Conservation (phyloP, 805 yeast genomes). For the Yarrowia deformans region DNA sequence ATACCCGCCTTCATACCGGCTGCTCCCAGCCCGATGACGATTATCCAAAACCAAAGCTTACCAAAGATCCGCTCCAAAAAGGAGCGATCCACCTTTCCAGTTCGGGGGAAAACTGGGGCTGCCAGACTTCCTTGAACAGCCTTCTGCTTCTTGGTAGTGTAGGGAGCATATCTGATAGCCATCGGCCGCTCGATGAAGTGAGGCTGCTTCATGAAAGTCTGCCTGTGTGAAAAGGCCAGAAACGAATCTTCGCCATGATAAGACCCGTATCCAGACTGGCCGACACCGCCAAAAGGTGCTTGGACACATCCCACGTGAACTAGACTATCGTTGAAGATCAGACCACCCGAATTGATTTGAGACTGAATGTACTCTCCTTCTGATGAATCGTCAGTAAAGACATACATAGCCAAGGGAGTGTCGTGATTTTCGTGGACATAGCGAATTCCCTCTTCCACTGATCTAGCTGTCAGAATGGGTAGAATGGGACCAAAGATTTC, state of each 20-base stretch:
- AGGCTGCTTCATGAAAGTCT: constrained; percentile 70
- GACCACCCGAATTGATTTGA: constrained; percentile 72
- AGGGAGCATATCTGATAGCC: constrained; percentile 72
- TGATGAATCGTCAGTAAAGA: constrained; percentile 59
- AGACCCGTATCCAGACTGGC: constrained; percentile 78
- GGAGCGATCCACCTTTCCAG: constrained; percentile 14
- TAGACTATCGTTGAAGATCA: constrained; percentile 71
- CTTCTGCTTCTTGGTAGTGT: constrained; percentile 41
- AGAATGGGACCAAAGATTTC: constrained; percentile 87
- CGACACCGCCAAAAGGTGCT: constrained; percentile 92
- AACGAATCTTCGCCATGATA: constrained; percentile 79
- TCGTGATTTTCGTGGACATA: constrained; percentile 60
- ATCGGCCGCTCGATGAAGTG: constrained; percentile 66
- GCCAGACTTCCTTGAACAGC: constrained; percentile 9
- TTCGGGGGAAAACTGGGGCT: constrained; percentile 12
- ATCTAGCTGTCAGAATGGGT: constrained; percentile 67
- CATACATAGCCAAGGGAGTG: constrained; percentile 80
- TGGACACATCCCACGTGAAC: constrained; percentile 69
- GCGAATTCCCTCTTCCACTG: constrained; percentile 44
- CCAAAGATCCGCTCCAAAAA: constrained; percentile 27
- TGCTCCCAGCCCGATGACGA: constrained; percentile 7
- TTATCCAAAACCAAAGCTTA: constrained; percentile 28
- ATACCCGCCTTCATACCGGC: constrained; percentile 1
- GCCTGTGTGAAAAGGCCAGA: constrained; percentile 73
- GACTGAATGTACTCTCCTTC: constrained; percentile 60